These are phyloP conservation scores for Rubia yunnanensis DNA, from an alignment of 257 asterid species.

Conservation along the genomic window DNA sequence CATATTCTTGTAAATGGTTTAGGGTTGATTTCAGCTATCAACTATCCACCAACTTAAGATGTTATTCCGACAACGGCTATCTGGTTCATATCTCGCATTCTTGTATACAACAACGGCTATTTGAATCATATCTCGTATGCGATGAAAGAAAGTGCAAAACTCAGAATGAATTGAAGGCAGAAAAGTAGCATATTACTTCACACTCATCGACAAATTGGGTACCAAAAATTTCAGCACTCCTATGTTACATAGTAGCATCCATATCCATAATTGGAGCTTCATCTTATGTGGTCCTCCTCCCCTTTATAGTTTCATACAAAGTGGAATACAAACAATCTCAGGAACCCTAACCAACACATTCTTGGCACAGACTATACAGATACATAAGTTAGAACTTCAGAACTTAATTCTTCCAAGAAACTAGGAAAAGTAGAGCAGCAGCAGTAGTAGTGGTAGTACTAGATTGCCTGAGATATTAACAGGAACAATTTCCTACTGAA, in stretches of 20 bases:
- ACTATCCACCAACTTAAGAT: not conserved
- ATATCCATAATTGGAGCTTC: slow-evolving; percentile 1
- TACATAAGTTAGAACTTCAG: not conserved
- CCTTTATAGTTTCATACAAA: slow-evolving; percentile 3
- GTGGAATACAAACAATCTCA: not conserved
- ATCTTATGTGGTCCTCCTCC: not conserved
- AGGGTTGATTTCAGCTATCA: not conserved
- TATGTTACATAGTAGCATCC: slow-evolving; percentile 12
- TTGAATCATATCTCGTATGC: no score
- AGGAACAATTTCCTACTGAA: slow-evolving; percentile 4
- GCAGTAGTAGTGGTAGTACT: not conserved
- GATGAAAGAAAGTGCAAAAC: not conserved
- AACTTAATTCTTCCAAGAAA: not conserved
- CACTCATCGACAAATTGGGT: not conserved
- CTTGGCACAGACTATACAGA: slow-evolving; percentile 7
- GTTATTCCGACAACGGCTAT: not conserved
- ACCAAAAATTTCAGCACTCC: slow-evolving; percentile 7
- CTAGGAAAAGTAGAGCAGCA: not conserved
- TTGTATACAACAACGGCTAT: no score
- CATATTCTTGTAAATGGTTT: not conserved
- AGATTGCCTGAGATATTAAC: not conserved
- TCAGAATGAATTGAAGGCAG: not conserved
- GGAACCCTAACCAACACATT: not conserved
- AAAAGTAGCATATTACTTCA: not conserved
- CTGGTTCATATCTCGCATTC: not conserved